Evolutionary conservation across 2,329 filamentous ascomycete genomes (phyloP).

Genomic region (Periconia sp.): DNA sequence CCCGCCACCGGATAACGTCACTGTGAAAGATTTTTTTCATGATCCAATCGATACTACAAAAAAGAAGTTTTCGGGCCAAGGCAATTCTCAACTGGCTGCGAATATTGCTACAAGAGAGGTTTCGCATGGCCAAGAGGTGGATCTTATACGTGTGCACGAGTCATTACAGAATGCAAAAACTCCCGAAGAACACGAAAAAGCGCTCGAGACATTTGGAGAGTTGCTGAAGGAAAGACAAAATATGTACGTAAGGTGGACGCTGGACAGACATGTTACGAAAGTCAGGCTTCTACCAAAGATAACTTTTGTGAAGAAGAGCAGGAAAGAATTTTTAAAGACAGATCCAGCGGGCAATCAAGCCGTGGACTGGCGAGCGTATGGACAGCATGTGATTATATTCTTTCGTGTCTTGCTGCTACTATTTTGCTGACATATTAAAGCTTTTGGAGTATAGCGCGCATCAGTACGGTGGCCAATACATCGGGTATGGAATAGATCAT

Average conservation of each 20-base stretch:
- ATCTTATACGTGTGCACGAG: slow-evolving; percentile 39
- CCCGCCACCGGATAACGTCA: slow-evolving; percentile 21
- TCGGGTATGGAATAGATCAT: slow-evolving; percentile 34
- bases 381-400: slow-evolving; percentile 22
- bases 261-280: slow-evolving; percentile 40
- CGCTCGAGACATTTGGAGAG: slow-evolving; percentile 18
- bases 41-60: slow-evolving; percentile 28
- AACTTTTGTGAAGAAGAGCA: slow-evolving; percentile 16
- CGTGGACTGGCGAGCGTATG: slow-evolving; percentile 36
- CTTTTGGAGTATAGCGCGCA: slow-evolving; percentile 31
- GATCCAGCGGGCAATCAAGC: slow-evolving; percentile 12
- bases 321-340: slow-evolving; percentile 25
- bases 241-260: slow-evolving; percentile 39
- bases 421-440: slow-evolving; percentile 17
- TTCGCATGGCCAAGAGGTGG: slow-evolving; percentile 39
- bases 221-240: slow-evolving; percentile 32
- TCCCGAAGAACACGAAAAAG: slow-evolving; percentile 16
- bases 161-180: slow-evolving; percentile 15
- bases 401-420: background rate
- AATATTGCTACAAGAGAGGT: slow-evolving; percentile 49
- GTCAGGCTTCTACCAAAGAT: slow-evolving; percentile 29
- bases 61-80: slow-evolving; percentile 20
- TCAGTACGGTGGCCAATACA: slow-evolving; percentile 41
- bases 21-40: slow-evolving; percentile 25
- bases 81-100: slow-evolving; percentile 26